Conservation (phyloP, 768 basidiomycete genomes). For the Saitozyma podzolica region DNA sequence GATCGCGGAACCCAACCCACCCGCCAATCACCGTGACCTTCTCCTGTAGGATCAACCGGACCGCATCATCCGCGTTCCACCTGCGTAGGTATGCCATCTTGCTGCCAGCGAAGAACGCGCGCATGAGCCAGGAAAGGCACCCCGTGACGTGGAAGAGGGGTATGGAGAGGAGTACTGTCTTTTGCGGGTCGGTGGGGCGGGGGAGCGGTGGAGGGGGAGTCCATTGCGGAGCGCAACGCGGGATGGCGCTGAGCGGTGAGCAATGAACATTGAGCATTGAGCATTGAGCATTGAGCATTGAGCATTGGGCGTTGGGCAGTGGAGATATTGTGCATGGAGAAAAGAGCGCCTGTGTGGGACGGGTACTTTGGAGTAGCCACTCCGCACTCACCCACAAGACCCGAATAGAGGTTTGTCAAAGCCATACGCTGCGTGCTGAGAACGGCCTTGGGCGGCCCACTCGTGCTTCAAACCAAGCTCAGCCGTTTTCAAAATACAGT, state of each 20-base stretch:
- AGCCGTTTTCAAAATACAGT: too few species aligned
- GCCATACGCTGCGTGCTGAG: constrained; percentile 47
- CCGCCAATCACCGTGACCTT: constrained; percentile 41
- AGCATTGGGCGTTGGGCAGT: too few species aligned
- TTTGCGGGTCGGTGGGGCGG: constrained; percentile 27
- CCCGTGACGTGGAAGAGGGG: constrained; percentile 49
- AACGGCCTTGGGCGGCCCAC: constrained; percentile 43
- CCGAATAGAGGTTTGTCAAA: constrained; percentile 42
- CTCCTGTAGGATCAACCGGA: constrained; percentile 31
- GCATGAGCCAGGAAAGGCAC: constrained; percentile 44
- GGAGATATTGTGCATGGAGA: too few species aligned
- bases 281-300: too few species aligned
- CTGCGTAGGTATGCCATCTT: constrained; percentile 38
- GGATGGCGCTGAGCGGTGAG: constrained; percentile 27
- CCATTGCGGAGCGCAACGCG: constrained; percentile 40
- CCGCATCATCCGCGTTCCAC: constrained; percentile 38
- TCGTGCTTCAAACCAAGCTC: constrained; percentile 27
- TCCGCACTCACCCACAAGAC: constrained; percentile 39
- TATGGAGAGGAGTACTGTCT: constrained; percentile 40
- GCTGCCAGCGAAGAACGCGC: constrained; percentile 42
- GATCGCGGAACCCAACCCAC: constrained; percentile 16
- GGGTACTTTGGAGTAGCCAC: too few species aligned
- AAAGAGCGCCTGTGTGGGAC: background rate
- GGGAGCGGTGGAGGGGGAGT: constrained; percentile 33
- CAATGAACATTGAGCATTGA: background rate